Evolutionary conservation across 306 rosid genomes (phyloP).

Genomic region (Acacia crassicarpa): DNA sequence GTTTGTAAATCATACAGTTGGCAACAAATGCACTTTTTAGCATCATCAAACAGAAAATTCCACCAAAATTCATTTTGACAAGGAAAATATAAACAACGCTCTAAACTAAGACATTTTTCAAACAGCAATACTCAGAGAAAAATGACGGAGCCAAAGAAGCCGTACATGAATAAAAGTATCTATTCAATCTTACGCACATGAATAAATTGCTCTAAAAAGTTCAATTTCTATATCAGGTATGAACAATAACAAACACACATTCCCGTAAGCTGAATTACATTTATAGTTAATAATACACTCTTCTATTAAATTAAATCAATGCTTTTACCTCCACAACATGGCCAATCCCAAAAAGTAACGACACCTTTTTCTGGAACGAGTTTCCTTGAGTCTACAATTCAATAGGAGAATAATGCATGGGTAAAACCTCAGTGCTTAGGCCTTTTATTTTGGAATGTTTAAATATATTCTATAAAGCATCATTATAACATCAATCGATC

Average conservation of each 20-base stretch:
- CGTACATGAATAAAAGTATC: not conserved
- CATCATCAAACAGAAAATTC: not conserved
- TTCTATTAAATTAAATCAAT: constrained; percentile 12
- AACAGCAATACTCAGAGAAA: constrained; percentile 12
- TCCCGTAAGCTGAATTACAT: constrained; percentile 5
- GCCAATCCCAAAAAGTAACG: constrained; percentile 80
- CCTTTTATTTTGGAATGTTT: not conserved
- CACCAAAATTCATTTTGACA: not conserved
- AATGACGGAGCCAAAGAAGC: constrained; percentile 2
- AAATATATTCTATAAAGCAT: not conserved
- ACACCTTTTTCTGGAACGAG: constrained; percentile 90
- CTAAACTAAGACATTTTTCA: not conserved
- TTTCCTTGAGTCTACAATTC: constrained; percentile 87
- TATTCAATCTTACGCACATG: constrained; percentile 10
- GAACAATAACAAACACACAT: not conserved
- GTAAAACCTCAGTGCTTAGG: constrained; percentile 6
- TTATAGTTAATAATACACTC: constrained; percentile 18
- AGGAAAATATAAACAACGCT: not conserved
- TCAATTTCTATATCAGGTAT: constrained; percentile 22
- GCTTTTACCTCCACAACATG: constrained; percentile 74
- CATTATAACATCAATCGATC: constrained; percentile 6
- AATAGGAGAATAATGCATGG: constrained; percentile 26
- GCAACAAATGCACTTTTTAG: not conserved
- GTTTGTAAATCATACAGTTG: constrained; percentile 12
- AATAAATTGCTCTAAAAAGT: constrained; percentile 20